phyloP scores from a whole-genome alignment of 2,329 filamentous ascomycete genomes.

The Cladosporium sp. region DNA sequence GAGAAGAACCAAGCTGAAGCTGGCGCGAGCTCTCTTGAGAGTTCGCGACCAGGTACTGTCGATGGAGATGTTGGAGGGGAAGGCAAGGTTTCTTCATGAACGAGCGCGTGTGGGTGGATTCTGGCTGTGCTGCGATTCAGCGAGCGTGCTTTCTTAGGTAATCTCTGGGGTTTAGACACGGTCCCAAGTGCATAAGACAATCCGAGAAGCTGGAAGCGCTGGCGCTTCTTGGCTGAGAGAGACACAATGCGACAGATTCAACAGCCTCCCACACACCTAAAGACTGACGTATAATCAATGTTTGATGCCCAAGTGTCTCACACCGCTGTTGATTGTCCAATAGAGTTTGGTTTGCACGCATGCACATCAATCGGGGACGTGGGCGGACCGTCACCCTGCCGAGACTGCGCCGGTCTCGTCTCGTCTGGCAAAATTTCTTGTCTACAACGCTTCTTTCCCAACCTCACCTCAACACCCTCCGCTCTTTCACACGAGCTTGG shows the following conservation, averaged over 20 bases:
- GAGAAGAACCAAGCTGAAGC: conserved; percentile 16
- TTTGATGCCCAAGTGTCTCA: too few species aligned
- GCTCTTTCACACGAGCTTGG: background rate
- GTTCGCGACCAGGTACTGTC: background rate
- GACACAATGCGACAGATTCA: background rate
- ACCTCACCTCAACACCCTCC: background rate
- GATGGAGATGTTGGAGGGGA: background rate
- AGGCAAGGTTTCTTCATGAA: background rate
- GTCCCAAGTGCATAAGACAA: background rate
- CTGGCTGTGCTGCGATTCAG: conserved; percentile 7
- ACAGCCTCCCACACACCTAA: too few species aligned
- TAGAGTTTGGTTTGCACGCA: too few species aligned
- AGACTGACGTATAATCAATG: too few species aligned
- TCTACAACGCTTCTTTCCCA: too few species aligned
- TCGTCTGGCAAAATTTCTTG: too few species aligned
- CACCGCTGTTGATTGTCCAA: too few species aligned
- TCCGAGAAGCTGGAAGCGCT: background rate
- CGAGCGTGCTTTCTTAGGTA: conserved; percentile 1
- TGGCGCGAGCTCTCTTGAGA: background rate
- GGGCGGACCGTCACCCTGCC: background rate
- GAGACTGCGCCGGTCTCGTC: background rate
- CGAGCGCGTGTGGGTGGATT: background rate
- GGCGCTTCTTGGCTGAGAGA: background rate
- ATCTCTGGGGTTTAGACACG: background rate
- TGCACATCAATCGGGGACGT: background rate